phyloP scores from a whole-genome alignment of 2,329 filamentous ascomycete genomes.

The Microcyclosporella mali region DNA sequence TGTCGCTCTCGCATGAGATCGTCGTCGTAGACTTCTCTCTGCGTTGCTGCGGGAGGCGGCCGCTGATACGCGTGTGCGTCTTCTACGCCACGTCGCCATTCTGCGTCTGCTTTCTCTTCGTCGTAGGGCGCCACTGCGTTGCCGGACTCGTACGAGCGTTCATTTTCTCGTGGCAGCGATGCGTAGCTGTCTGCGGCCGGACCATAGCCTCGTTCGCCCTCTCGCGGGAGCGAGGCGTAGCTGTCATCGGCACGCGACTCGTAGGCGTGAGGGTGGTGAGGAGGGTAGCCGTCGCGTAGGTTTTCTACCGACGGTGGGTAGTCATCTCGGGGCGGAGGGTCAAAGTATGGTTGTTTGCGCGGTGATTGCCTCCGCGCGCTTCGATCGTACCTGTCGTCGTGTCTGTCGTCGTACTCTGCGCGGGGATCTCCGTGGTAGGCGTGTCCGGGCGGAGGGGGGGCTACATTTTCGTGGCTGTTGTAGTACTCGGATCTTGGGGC shows the following conservation, averaged over 20 bases:
- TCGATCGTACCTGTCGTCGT: background rate
- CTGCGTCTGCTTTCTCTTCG: slow-evolving; percentile 25
- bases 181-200: slow-evolving; percentile 1
- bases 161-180: slow-evolving; percentile 1
- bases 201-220: slow-evolving; percentile 1
- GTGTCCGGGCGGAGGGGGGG: background rate
- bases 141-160: slow-evolving; percentile 7
- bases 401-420: background rate
- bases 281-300: background rate
- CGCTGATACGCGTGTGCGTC: slow-evolving; percentile 8
- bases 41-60: slow-evolving; percentile 8
- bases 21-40: slow-evolving; percentile 4
- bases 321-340: slow-evolving; percentile 3
- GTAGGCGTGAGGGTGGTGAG: background rate
- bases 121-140: slow-evolving; percentile 21
- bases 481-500: background rate
- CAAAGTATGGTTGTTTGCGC: slow-evolving; percentile 8
- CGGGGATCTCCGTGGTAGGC: background rate
- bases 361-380: background rate
- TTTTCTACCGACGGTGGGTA: background rate
- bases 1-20: slow-evolving; percentile 4
- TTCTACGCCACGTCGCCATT: slow-evolving; percentile 13
- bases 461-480: background rate
- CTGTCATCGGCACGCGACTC: slow-evolving; percentile 1
- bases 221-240: background rate